These are phyloP conservation scores for Daldinia loculata DNA, from an alignment of 495 filamentous ascomycete genomes.

Conservation along the genomic window DNA sequence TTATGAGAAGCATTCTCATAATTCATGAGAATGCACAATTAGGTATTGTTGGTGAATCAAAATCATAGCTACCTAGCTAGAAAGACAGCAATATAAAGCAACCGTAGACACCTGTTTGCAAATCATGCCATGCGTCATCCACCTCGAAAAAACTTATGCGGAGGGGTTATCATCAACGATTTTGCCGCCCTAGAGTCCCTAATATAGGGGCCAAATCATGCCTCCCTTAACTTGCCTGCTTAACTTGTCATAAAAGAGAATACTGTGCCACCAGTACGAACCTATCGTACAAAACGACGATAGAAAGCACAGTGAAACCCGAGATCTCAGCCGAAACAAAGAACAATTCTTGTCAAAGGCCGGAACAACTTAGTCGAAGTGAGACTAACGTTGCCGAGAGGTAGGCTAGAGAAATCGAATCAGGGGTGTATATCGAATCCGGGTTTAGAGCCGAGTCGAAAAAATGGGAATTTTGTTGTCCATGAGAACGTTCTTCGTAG, in stretches of 20 bases:
- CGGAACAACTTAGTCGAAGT: background rate
- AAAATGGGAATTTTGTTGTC: background rate
- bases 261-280: background rate
- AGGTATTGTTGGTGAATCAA: background rate
- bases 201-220: background rate
- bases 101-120: background rate
- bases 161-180: slow-evolving; percentile 2
- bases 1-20: background rate
- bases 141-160: background rate
- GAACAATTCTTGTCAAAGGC: background rate
- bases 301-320: background rate
- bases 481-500: background rate
- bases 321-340: background rate
- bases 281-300: background rate
- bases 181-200: background rate
- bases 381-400: background rate
- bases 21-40: background rate
- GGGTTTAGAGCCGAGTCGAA: background rate
- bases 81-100: background rate
- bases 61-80: background rate
- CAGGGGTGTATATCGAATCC: background rate
- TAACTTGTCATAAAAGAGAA: background rate
- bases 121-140: background rate
- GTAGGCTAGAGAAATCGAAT: background rate
- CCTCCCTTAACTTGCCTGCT: slow-evolving; percentile 1